Evolutionary conservation across 176 grass and related monocot species (phyloP), one percentile per base, ranked within the genome.

Genomic region (Musa acuminata): DNA sequence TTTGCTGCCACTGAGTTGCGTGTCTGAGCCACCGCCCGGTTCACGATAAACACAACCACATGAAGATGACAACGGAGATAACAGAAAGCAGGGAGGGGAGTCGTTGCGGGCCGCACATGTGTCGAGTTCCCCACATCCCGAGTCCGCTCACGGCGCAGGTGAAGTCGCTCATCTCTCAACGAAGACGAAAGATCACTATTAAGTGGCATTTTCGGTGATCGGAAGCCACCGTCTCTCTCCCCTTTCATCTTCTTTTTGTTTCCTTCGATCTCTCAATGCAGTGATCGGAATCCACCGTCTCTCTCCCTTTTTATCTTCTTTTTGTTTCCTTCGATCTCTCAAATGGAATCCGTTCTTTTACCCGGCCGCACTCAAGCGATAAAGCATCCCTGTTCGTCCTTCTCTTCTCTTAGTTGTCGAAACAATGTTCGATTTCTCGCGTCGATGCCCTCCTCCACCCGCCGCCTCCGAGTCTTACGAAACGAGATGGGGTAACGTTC

Each of bases 341-440:
- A 5, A 5, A 85, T 85, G 83, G 72, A 80, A 72, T 75, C 83
- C 64, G n/a, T 77, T 17, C 77, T 77, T 62, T 26, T 48, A 54
- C 58, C n/a, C 1, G 67, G 3, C 64, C 55, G 22, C 66, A 52
- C 19, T 23, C 49, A 29, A 27, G 75, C 51, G 16, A 73, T 55
- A 53, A 23, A 49, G 59, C 11, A 49, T 60, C 51, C 11, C 5
- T 24, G 0, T 22, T 9, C 11, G 48, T 73, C 27, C 52, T 22
- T 25, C 26, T 17, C 63, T 13, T 25, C 49, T 19, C 64, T 13
- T n/a, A 67, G 24, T 13, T 54, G 62, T 11, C 64, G 25, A 35
- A 35, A 13, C 11, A 35, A 35, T 67, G 25, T 13, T 26, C 4
- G 25, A 16, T 12, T 8, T 9, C 25, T 67, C 25, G 12, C 12